phyloP scores from a whole-genome alignment of 805 yeast species.

The Peterozyma xylosa region DNA sequence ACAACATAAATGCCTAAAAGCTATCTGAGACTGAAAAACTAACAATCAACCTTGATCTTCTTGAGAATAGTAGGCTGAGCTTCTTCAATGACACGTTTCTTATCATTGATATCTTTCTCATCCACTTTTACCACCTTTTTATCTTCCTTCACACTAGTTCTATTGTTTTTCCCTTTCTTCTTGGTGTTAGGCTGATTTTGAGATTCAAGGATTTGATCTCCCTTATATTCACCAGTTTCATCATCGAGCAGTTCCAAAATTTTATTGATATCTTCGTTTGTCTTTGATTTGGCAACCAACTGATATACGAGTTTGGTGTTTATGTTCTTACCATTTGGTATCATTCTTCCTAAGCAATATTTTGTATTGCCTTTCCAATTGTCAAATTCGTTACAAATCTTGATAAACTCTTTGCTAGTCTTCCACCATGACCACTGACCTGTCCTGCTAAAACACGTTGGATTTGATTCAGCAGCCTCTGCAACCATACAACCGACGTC shows the following conservation, averaged over 20 bases:
- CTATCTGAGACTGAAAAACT: too few relatives aligned
- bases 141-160: not conserved
- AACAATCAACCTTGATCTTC: too few relatives aligned
- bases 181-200: conserved; percentile 1
- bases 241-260: conserved; percentile 26
- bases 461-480: conserved; percentile 80
- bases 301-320: conserved; percentile 40
- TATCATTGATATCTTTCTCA: not conserved
- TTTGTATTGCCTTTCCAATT: conserved; percentile 72
- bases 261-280: conserved; percentile 38
- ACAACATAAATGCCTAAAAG: too few relatives aligned
- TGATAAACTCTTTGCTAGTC: conserved; percentile 47
- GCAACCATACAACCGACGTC: conserved; percentile 93
- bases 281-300: conserved; percentile 46
- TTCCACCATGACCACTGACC: conserved; percentile 46
- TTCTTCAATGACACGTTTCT: not conserved
- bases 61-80: not conserved
- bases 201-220: not conserved
- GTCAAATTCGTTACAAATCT: conserved; percentile 44
- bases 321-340: conserved; percentile 38
- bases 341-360: conserved; percentile 68
- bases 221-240: conserved; percentile 20
- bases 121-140: not conserved
- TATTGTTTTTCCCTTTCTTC: conserved; percentile 4
- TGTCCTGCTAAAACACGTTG: conserved; percentile 55